Evolutionary conservation across 768 basidiomycete genomes (phyloP), one percentile per base, ranked within the genome.

Genomic region (Leccinum sublutescens): DNA sequence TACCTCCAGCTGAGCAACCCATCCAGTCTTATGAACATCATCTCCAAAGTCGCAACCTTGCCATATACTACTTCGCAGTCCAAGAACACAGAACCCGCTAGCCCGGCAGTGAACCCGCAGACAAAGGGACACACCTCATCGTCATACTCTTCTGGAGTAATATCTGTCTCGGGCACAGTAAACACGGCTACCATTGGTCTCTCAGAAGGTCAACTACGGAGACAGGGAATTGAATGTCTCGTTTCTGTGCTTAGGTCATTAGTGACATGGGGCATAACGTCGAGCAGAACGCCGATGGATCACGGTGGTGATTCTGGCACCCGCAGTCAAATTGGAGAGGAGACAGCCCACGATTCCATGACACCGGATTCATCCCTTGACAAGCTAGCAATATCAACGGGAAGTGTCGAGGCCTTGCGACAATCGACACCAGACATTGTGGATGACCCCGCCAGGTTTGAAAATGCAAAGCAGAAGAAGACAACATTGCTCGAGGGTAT

Each of bases 391-490:
- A 69, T 76, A 21, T 69, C 77, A 40, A 71, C 74, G 45, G 71
- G 75, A 43, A 85, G 83, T 62, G 73, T 74, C 10, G 89, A 90
- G 64, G 77, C 75, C 3, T 75, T 84, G 19, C 81, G 89, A 56
- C 84, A 86, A 54, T 75, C 83, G 11, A 93, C 93, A 0, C 91
- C 93, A 0, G 93, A 94, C 58, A 69, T 87, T 40, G 74, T 76
- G n/a, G 97, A 98, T 68, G 96, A 98, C 71, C 96, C 96, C 1
- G 87, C 81, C 19, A 83, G 84, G 67, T 98, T 99, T 63, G 96
- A 98, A 77, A 95, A 84, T 60, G 97, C 95, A 11, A 98, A 97
- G 72, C 91, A 94, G 76, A 89, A 92, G 76, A 99, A 99, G 77
- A 98, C 93, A 34, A 95, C 90, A 0, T 74, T 98, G 29, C 76